Evolutionary conservation across 73 alveolate species (phyloP), one percentile per base, ranked within the genome.

Genomic region (Symbiodinium natans): DNA sequence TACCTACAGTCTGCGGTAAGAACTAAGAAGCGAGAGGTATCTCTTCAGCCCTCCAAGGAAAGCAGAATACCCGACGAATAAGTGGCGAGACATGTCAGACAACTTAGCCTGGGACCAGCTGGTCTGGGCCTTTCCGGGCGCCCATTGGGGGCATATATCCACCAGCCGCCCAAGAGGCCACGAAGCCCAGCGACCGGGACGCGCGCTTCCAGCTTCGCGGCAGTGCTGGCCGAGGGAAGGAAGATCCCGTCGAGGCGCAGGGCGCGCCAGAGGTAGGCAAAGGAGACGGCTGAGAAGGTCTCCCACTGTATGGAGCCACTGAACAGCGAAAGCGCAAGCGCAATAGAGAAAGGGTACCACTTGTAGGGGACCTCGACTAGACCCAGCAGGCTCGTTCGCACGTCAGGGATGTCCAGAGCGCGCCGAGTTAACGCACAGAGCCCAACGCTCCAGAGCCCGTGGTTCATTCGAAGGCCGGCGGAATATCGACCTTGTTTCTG

Each of bases 231-330:
- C 43, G 95, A 88, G 19, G 95, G 95, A 0, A 68, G 82, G 42
- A 88, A 40, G 39, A 39, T 11, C 25, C 83, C 41, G 42, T 88
- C 95, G 73, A 88, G 41, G 74, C 43, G 34, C 29, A 88, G 73
- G 33, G 34, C 10, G 5, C 95, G 75, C 95, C 95, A 88, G 29
- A 88, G 33, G 23, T 59, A 88, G 31, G 95, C 86, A 33, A 88
- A 88, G 21, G 71, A 5, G 10, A 63, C 95, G 17, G 95, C 95
- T 7, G 86, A 80, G 31, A 88, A 63, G 36, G 95, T 88, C 71
- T 88, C 95, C 95, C 95, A 88, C 42, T 88, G 95, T n/a, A 88
- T 43, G 2, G 95, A 88, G 0, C 95, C 95, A 25, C 71, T 63
- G 36, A 88, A 83, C 41, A 68, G 39, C 5, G 95, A 88, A 21